Conservation (phyloP, 2,329 filamentous ascomycete genomes). For the Sporothrix pseudoabietina region DNA sequence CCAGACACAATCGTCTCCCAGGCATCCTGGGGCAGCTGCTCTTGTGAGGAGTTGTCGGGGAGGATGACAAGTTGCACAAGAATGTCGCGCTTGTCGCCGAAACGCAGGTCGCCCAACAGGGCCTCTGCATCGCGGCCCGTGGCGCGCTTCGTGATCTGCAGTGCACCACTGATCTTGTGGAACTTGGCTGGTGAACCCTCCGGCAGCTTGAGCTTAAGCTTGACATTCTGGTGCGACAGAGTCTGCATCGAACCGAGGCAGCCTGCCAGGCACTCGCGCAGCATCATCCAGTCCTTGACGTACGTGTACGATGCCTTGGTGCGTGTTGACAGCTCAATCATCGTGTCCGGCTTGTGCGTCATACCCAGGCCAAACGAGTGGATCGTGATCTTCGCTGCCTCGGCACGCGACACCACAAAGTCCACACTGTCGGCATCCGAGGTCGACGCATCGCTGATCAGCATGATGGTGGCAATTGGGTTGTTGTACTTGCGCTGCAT, state of each 20-base stretch:
- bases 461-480: conserved; percentile 88
- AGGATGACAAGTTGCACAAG: conserved; percentile 91
- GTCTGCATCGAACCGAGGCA: conserved; percentile 91
- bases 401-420: conserved; percentile 93
- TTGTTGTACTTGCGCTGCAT: conserved; percentile 98
- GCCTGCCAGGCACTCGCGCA: conserved; percentile 91
- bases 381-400: conserved; percentile 95
- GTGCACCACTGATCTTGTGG: conserved; percentile 94
- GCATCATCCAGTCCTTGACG: conserved; percentile 99
- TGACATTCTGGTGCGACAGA: conserved; percentile 97
- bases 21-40: conserved; percentile 85
- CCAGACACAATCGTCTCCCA: conserved; percentile 98
- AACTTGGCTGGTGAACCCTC: conserved; percentile 98
- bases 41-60: conserved; percentile 79
- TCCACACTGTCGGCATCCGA: conserved; percentile 94
- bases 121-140: conserved; percentile 94
- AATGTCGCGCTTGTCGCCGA: conserved; percentile 92
- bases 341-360: conserved; percentile 97
- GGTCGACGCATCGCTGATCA: conserved; percentile 96
- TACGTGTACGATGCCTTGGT: conserved; percentile 98
- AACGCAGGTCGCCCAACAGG: conserved; percentile 84
- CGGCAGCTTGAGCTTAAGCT: conserved; percentile 88
- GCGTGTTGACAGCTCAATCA: conserved; percentile 93
- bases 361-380: conserved; percentile 95
- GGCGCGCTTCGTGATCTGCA: conserved; percentile 95